Evolutionary conservation across 2,329 filamentous ascomycete species (phyloP), one percentile per base, ranked within the genome.

Genomic region (Apiospora arundinis): DNA sequence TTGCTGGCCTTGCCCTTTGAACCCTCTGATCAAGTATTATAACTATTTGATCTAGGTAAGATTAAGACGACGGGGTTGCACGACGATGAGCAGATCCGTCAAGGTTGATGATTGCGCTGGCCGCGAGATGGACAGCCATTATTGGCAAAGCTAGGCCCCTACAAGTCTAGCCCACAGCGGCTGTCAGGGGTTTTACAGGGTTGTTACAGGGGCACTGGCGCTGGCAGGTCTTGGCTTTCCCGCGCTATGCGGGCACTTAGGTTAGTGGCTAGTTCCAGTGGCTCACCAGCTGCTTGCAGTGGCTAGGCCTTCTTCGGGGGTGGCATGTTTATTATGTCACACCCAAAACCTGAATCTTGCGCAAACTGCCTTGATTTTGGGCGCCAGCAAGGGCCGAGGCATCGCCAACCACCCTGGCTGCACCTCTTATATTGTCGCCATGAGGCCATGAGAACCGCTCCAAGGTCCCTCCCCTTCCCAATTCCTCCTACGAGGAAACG

Each of bases 91-190:
- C 56, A 40, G 56, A 40, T 63, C 52, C 52, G 28, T 11, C 18
- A 11, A n/a, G 18, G 16, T 21, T 28, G 56, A 40, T 40, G 18
- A 40, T 40, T 5, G 56, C 56, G 18, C 32, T 40, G 52, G 52
- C 52, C 28, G 52, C 7, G 7, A 37, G 28, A 63, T 37, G n/a
- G 28, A 37, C 18, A 5, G 5, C 8, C 18, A 63, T 63, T 63
- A 63, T 63, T 63, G 56, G 32, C 52, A 9, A 40, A n/a, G 18
- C 56, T 63, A 63, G 32, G 56, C 56, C 56, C 28, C 56, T n/a
- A 63, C 4, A 40, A 40, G 56, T 21, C 7, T 63, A 63, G 56
- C 4, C 32, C n/a, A 40, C 56, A 63, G 28, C 28, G 21, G 25
- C 23, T 14, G 48, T 11, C 52, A 37, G 52, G 56, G 56, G 32